A percentile compares a stretch with the other conserved stretches of the same genome.
Evolutionary conservation across 768 basidiomycete species (phyloP).

Genomic region (Psilocybe azurescens): DNA sequence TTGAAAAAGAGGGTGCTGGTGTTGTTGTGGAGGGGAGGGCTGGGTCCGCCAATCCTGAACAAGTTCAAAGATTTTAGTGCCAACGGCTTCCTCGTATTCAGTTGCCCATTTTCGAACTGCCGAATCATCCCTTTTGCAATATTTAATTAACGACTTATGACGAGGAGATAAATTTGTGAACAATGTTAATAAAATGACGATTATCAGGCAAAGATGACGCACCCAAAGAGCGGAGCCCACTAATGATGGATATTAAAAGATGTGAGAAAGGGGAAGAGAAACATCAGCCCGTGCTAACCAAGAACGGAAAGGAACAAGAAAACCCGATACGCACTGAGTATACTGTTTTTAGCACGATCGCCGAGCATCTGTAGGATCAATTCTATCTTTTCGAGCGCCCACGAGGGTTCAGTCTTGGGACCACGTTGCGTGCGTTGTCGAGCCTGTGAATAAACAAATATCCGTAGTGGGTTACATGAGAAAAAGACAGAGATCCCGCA

Average conservation of each 20-base stretch:
- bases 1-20: slow-evolving; percentile 29
- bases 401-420: slow-evolving; percentile 42
- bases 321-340: slow-evolving; percentile 40
- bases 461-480: slow-evolving; percentile 17
- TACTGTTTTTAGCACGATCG: slow-evolving; percentile 54
- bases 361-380: slow-evolving; percentile 52
- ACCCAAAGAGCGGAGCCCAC: slow-evolving; percentile 73
- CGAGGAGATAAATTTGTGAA: slow-evolving; percentile 4
- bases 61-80: slow-evolving; percentile 59
- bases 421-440: slow-evolving; percentile 43
- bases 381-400: slow-evolving; percentile 48
- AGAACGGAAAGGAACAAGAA: slow-evolving; percentile 13
- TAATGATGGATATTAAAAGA: slow-evolving; percentile 21
- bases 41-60: slow-evolving; percentile 44
- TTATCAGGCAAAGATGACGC: slow-evolving; percentile 27
- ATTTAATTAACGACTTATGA: slow-evolving; percentile 68
- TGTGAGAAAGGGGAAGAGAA: slow-evolving; percentile 8
- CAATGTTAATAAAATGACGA: slow-evolving; percentile 1
- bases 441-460: slow-evolving; percentile 36
- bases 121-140: slow-evolving; percentile 60
- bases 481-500: slow-evolving; percentile 9
- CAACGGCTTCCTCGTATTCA: slow-evolving; percentile 72
- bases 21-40: slow-evolving; percentile 41
- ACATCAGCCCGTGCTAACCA: slow-evolving; percentile 11
- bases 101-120: slow-evolving; percentile 61